Evolutionary conservation across 352 stramenopile genomes (phyloP), one percentile per base, ranked within the genome.

Genomic region (Blastocystis sp.): DNA sequence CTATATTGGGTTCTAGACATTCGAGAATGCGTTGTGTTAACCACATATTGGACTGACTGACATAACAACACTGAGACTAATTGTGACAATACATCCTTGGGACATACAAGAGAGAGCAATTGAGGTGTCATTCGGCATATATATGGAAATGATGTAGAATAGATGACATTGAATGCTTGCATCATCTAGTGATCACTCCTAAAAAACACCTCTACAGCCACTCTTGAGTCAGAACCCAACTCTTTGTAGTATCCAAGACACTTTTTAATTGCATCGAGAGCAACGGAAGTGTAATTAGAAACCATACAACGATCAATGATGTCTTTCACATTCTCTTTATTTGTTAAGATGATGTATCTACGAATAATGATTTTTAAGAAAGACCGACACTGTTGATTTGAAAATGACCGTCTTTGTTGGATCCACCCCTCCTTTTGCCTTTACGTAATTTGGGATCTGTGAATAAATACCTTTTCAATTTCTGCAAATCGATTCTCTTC

Each of bases 31-130:
- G 70, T 44, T 81, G 70, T n/a, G 35, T 81, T 35, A 81, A 40
- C 70, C 70, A 81, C 70, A 81, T 81, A 33, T 81, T 81, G 22
- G 70, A 81, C 44, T 81, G 42, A 42, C 70, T 81, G 6, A 81
- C 24, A 44, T 56, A 59, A 40, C 70, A 81, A 35, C 70, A 81
- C 24, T 81, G 70, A 27, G 70, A 53, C 70, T 81, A 81, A 5
- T 17, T 19, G 33, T 64, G 7, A 64, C n/a, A 35, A 48, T 44
- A 81, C 24, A 19, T 17, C 48, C 19, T 9, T 11, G 3, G 6
- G 2, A 30, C 0, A 0, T 62, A 81, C 70, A 35, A 81, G 70
- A 40, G 70, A 53, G n/a, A 81, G 70, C 9, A 56, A 19, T 11
- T 59, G 40, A 19, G 48, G 19, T n/a, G 70, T 81, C 22, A 81